Percentiles rank a stretch among this genome's conserved stretches.
Conservation (phyloP, 257 asterid species). For the Euphrasia confusa region DNA sequence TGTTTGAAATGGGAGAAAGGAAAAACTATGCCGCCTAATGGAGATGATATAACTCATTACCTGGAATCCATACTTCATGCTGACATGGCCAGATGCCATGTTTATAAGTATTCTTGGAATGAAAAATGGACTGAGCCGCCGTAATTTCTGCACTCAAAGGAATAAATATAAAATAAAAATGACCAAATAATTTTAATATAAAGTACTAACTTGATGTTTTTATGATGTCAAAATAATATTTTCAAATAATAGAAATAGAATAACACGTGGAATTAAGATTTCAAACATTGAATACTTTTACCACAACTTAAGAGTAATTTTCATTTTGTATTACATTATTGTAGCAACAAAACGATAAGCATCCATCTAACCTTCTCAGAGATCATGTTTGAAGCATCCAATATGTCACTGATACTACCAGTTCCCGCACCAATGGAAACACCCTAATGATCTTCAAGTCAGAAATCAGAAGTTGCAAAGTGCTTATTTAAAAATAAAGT, state of each 20-base stretch:
- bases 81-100: constrained; percentile 98
- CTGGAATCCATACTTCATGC: constrained; percentile 96
- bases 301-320: constrained; percentile 12
- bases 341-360: constrained; percentile 9
- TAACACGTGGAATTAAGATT: constrained; percentile 8
- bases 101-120: constrained; percentile 91
- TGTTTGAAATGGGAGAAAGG: neutral
- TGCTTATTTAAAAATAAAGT: constrained; percentile 8
- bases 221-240: neutral
- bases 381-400: constrained; percentile 84
- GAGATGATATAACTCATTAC: constrained; percentile 32
- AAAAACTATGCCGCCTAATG: neutral
- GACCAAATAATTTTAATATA: neutral
- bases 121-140: constrained; percentile 94
- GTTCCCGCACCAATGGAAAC: constrained; percentile 99
- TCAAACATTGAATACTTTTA: neutral
- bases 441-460: constrained; percentile 58
- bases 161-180: neutral
- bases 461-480: constrained; percentile 26
- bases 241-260: constrained; percentile 6
- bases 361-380: constrained; percentile 66
- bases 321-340: neutral
- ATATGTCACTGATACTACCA: constrained; percentile 81
- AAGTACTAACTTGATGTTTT: neutral
- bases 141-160: constrained; percentile 53